Evolutionary conservation across 176 grass and related monocot species (phyloP), one percentile per base, ranked within the genome.

Genomic region (Oryza officinalis): DNA sequence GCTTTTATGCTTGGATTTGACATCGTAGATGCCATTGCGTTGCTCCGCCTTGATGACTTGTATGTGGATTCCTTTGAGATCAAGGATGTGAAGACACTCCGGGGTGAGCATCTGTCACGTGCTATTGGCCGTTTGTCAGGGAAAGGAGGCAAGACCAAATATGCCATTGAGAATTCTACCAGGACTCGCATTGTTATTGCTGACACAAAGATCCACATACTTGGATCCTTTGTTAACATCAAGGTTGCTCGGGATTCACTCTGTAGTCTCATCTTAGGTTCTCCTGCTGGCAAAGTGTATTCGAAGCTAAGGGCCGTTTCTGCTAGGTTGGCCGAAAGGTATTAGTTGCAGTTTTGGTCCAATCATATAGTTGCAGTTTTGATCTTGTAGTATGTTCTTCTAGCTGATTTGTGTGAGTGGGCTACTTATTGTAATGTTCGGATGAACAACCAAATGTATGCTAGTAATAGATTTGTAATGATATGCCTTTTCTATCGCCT

Each of bases 1-100:
- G 94, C 92, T 33, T 97, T 97, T 81, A 97, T 97, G 88, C 94
- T 97, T 70, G 94, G 94, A 43, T 97, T 97, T 63, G 94, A 97
- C 52, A 86, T 94, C 46, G 79, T 78, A 0, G 94, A 97, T 70
- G 87, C 88, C 0, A 41, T 97, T 59, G 92, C 94, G 18, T 83
- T 94, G 74, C 75, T 94, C 23, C 94, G 92, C 46, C 84, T 94
- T 3, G 94, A 97, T 50, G 94, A 97, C 72, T 78, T 97, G 2
- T 94, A 97, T 64, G 90, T 94, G 63, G 94, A 97, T 76, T 91
- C 94, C 65, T 97, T 97, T 31, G 94, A 97, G 90, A 94, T 97
- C 69, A 97, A 97, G 83, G 94, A 97, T 9, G 94, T 97, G 78
- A 97, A 97, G 82, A 97, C 94, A 20, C 86, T 97, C 22, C 81